phyloP scores from a whole-genome alignment of 2,329 filamentous ascomycete species.

The Ophiocordyceps unilateralis region DNA sequence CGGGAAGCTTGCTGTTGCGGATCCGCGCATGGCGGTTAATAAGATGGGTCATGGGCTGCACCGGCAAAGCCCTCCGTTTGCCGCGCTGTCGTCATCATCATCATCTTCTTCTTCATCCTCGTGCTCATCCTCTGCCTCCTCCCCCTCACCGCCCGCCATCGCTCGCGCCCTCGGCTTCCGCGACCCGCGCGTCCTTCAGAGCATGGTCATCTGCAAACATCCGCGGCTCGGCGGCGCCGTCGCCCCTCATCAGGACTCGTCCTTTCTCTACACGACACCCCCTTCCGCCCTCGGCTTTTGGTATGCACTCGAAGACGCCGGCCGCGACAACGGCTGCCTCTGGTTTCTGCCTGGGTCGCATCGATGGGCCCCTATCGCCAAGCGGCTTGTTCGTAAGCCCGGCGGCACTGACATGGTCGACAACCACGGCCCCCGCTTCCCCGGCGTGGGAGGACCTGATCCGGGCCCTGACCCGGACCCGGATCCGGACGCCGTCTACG shows the following conservation, averaged over 20 bases:
- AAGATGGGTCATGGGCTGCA: slow-evolving; percentile 73
- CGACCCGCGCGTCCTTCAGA: slow-evolving; percentile 69
- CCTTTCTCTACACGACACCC: slow-evolving; percentile 79
- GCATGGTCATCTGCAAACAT: slow-evolving; percentile 98
- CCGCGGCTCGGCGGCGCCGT: slow-evolving; percentile 89
- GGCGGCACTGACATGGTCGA: slow-evolving; percentile 53
- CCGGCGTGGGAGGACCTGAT: slow-evolving; percentile 23
- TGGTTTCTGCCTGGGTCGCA: slow-evolving; percentile 77
- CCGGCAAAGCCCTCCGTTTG: slow-evolving; percentile 49
- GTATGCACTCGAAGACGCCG: slow-evolving; percentile 92
- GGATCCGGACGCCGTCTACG: slow-evolving; percentile 36
- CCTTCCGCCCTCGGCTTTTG: slow-evolving; percentile 89
- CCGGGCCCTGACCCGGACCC: slow-evolving; percentile 10
- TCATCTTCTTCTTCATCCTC: slow-evolving; percentile 10
- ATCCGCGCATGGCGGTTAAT: slow-evolving; percentile 64
- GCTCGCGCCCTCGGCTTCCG: slow-evolving; percentile 54
- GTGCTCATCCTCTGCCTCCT: neutral
- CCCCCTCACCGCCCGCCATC: slow-evolving; percentile 32
- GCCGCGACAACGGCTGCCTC: slow-evolving; percentile 70
- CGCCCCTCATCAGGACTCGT: slow-evolving; percentile 79
- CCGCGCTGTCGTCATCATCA: slow-evolving; percentile 23
- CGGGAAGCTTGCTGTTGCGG: slow-evolving; percentile 57
- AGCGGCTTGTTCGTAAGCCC: slow-evolving; percentile 55
- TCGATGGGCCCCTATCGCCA: slow-evolving; percentile 48
- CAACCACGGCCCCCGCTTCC: slow-evolving; percentile 51